Evolutionary conservation across 1,139 yeast genomes (phyloP).

Genomic region (Yamadazyma membranifaciens): DNA sequence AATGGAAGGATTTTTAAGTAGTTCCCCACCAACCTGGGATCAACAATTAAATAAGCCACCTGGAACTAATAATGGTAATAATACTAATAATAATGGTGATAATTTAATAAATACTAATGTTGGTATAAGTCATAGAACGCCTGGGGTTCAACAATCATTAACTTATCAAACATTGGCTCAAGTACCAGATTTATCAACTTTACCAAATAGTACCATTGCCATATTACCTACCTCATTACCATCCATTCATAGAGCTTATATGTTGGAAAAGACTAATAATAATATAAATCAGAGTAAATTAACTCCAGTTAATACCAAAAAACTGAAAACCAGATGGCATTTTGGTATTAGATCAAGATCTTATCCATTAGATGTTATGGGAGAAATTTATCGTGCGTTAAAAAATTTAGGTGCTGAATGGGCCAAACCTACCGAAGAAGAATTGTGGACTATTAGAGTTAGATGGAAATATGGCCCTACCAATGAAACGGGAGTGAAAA

Average conservation of each 20-base stretch:
- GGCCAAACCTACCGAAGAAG: conserved; percentile 92
- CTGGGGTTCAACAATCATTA: conserved; percentile 48
- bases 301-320: conserved; percentile 74
- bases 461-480: conserved; percentile 81
- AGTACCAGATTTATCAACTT: conserved; percentile 49
- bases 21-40: conserved; percentile 46
- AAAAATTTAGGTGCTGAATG: conserved; percentile 96
- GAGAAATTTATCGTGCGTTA: conserved; percentile 92
- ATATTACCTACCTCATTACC: conserved; percentile 92
- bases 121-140: conserved; percentile 25
- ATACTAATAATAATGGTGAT: conserved; percentile 13
- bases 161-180: conserved; percentile 51
- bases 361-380: conserved; percentile 97
- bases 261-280: conserved; percentile 56
- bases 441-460: conserved; percentile 95
- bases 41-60: conserved; percentile 1
- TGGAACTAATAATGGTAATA: conserved; percentile 3
- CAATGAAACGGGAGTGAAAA: conserved; percentile 22
- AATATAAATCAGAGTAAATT: conserved; percentile 45
- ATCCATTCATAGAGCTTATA: conserved; percentile 89
- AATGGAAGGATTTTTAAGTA: conserved; percentile 51
- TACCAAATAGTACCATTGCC: conserved; percentile 73
- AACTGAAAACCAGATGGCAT: conserved; percentile 96
- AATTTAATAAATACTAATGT: conserved; percentile 12
- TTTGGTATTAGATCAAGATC: conserved; percentile 96